Evolutionary conservation across 177 flowering plant species (phyloP), one percentile per base, ranked within the genome.

Genomic region (Vitis hybrid): DNA sequence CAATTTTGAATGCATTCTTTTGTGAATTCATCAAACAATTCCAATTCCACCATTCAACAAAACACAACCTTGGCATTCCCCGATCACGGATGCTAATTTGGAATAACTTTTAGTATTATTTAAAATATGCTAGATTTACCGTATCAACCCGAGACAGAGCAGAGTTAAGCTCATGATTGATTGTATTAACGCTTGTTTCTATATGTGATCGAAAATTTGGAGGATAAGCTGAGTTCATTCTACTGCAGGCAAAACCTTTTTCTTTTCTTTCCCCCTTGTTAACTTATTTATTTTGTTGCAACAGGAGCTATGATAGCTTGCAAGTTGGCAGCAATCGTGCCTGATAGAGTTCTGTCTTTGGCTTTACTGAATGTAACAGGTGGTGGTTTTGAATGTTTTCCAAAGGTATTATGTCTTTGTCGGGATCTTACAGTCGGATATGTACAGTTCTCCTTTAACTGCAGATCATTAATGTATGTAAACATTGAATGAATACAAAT

Each of bases 231-330:
- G 46, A 41, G 9, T 50, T 18, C 10, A 17, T 14, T 69, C 32
- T 8, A 11, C 57, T 4, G 20, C 11, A 10, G 21, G 2, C 9
- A 50, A 57, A n/a, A 30, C 49, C 46, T 58, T 17, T 11, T 21
- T 27, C 30, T 27, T 27, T 27, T 27, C 30, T 41, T 60, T 30
- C 46, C 41, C 14, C 9, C 17, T 61, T 48, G 13, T 61, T 46
- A 14, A 51, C 24, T 52, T 65, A 21, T 1, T 13, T 11, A 5
- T 53, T 27, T 56, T 61, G 59, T 71, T 76, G 2, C 64, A 80
- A 76, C 86, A 95, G 98, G 99, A 58, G 97, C 87, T 76, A 93
- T 93, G 99, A 91, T 92, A 79, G 88, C 97, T 71, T 89, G 92
- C 84, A 95, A 95, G 71, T 68, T 95, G 76, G 98, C 97, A 12